Percentiles rank a stretch among this genome's conserved stretches.
Conservation (phyloP, 805 yeast species). For the Starmera caribaea region DNA sequence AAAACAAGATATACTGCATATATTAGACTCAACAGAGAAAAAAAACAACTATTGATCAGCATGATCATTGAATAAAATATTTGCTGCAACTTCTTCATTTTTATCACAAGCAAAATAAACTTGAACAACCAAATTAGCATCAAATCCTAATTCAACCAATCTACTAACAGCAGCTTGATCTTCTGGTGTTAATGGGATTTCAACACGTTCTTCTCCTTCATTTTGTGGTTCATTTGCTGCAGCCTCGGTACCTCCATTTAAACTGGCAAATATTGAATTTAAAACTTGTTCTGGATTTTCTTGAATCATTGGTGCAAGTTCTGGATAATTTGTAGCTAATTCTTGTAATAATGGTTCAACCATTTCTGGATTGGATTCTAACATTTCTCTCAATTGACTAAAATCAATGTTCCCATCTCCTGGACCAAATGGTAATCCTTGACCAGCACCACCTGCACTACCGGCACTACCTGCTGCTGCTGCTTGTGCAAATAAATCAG, state of each 20-base stretch:
- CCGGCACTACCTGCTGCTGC: slow-evolving; percentile 19
- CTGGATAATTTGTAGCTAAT: slow-evolving; percentile 74
- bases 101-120: slow-evolving; percentile 97
- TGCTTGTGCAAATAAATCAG: slow-evolving; percentile 31
- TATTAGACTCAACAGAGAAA: neutral
- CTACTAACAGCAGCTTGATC: slow-evolving; percentile 88
- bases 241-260: slow-evolving; percentile 15
- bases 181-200: slow-evolving; percentile 60
- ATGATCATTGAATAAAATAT: slow-evolving; percentile 65
- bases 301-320: slow-evolving; percentile 69
- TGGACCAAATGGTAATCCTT: no score
- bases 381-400: slow-evolving; percentile 60
- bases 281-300: slow-evolving; percentile 86
- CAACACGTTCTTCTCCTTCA: slow-evolving; percentile 26
- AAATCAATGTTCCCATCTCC: slow-evolving; percentile 13
- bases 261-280: slow-evolving; percentile 52
- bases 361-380: slow-evolving; percentile 81
- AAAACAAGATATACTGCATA: neutral
- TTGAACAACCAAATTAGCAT: slow-evolving; percentile 76
- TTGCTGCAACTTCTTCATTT: slow-evolving; percentile 95
- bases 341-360: slow-evolving; percentile 78
- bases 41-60: slow-evolving; percentile 18
- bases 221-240: slow-evolving; percentile 27
- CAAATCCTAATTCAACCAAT: slow-evolving; percentile 89
- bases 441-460: no score